phyloP scores from a whole-genome alignment of 768 basidiomycete species.

The Suillus tomentosus region DNA sequence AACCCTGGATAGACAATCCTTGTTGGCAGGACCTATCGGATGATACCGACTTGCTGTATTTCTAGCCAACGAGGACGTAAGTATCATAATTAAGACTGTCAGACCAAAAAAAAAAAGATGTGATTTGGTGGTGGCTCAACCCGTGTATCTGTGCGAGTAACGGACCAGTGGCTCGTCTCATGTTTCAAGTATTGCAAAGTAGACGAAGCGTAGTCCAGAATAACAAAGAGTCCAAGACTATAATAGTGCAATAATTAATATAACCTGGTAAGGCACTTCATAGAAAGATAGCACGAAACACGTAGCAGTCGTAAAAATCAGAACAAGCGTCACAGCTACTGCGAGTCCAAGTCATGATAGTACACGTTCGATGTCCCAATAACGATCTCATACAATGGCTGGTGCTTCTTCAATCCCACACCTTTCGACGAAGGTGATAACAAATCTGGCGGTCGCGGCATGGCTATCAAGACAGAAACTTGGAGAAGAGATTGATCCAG shows the following conservation, averaged over 20 bases:
- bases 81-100: not conserved
- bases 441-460: slow-evolving; percentile 24
- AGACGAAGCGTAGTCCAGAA: not conserved
- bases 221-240: slow-evolving; percentile 8
- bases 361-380: slow-evolving; percentile 28
- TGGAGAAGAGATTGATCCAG: slow-evolving; percentile 26
- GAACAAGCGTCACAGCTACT: slow-evolving; percentile 15
- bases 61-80: slow-evolving; percentile 3
- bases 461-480: slow-evolving; percentile 30
- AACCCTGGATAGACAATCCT: slow-evolving; percentile 2
- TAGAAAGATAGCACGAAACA: slow-evolving; percentile 16
- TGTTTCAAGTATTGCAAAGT: not conserved
- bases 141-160: not conserved
- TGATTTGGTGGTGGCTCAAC: not conserved
- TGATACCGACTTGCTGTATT: slow-evolving; percentile 8
- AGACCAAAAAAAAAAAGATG: not conserved
- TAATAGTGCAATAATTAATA: slow-evolving; percentile 14
- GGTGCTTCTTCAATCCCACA: slow-evolving; percentile 1
- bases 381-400: slow-evolving; percentile 23
- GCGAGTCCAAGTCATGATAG: slow-evolving; percentile 19
- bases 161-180: not conserved
- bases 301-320: slow-evolving; percentile 12
- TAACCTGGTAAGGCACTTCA: slow-evolving; percentile 1
- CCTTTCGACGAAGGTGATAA: not conserved
- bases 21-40: not conserved